Conservation (phyloP, 441 rosid genomes). For the Syzygium malaccense region DNA sequence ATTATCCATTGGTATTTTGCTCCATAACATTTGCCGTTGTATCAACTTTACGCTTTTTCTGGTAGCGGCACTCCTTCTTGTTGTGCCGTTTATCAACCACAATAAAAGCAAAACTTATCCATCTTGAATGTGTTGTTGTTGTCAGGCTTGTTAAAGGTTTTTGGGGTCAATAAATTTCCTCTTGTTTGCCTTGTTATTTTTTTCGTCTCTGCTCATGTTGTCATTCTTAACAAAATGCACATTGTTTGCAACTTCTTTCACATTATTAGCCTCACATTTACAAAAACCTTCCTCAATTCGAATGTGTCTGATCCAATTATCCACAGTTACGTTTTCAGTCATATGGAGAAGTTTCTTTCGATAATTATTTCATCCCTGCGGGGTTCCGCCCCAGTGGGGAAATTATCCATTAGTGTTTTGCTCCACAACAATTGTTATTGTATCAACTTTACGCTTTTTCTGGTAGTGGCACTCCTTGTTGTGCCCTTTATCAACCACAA, state of each 20-base stretch:
- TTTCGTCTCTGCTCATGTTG: not conserved
- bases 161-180: not conserved
- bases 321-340: too few relatives aligned
- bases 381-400: not conserved
- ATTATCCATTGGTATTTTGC: not conserved
- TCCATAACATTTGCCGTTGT: too few relatives aligned
- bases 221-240: not conserved
- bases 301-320: not conserved
- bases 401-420: not conserved
- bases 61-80: too few relatives aligned
- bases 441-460: too few relatives aligned
- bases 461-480: too few relatives aligned
- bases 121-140: not conserved
- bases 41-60: too few relatives aligned
- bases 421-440: too few relatives aligned
- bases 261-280: rapidly evolving
- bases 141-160: too few relatives aligned
- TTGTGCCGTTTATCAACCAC: not conserved
- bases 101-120: not conserved
- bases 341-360: rapidly evolving
- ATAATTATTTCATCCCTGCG: not conserved
- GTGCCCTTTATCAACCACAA: too few relatives aligned
- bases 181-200: not conserved
- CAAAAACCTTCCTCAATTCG: not conserved
- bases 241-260: not conserved